A percentile compares a stretch with the other conserved stretches of the same genome.
Conservation (phyloP, 176 grass and related monocot genomes). For the Zizania latifolia region DNA sequence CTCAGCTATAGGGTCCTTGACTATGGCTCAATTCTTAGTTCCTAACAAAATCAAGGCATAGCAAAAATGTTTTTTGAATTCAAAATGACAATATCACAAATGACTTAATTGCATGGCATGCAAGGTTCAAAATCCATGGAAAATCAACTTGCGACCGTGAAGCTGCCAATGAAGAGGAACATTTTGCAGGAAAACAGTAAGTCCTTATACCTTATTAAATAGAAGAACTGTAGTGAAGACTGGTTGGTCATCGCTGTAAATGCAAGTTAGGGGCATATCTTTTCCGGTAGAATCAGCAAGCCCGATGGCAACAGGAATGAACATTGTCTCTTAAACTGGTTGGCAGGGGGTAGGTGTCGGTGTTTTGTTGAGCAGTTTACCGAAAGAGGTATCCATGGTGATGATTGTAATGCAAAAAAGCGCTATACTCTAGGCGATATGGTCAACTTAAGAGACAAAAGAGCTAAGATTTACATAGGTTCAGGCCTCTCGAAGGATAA, state of each 20-base stretch:
- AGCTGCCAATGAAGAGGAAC: neutral
- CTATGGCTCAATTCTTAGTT: neutral
- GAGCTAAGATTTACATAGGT: no score
- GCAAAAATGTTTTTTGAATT: neutral
- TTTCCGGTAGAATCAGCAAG: slow-evolving; percentile 85
- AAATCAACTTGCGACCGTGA: neutral
- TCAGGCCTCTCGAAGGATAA: no score
- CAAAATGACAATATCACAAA: neutral
- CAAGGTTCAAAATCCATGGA: neutral
- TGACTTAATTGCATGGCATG: neutral
- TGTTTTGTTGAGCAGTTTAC: no score
- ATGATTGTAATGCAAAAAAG: no score
- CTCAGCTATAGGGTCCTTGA: neutral
- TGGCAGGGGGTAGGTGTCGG: slow-evolving; percentile 90
- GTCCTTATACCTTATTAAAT: slow-evolving; percentile 67
- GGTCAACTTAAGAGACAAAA: no score
- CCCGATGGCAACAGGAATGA: slow-evolving; percentile 83
- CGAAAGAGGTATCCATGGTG: no score
- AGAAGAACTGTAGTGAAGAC: slow-evolving; percentile 78
- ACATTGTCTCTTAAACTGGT: slow-evolving; percentile 74
- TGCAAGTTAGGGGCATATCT: slow-evolving; percentile 72
- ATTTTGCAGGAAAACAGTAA: slow-evolving; percentile 16
- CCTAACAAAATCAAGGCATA: neutral
- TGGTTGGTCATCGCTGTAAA: slow-evolving; percentile 53
- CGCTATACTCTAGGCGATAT: no score